phyloP scores from a whole-genome alignment of 1,284 basidiomycete species.

The Moesziomyces sp. region DNA sequence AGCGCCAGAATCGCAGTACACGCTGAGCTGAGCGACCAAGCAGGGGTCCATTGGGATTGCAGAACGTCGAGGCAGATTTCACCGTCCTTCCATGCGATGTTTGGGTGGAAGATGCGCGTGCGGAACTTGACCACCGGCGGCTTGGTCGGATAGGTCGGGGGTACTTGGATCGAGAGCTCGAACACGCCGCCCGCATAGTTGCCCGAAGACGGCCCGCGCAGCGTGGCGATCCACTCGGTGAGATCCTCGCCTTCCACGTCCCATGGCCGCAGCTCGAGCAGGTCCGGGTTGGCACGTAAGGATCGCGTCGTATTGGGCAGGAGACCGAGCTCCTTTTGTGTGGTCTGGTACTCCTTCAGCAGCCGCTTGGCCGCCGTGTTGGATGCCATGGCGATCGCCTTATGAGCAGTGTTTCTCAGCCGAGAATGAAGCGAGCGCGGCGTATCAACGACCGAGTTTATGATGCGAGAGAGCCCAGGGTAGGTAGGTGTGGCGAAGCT shows the following conservation, averaged over 20 bases:
- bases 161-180: conserved; percentile 51
- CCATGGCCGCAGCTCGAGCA: conserved; percentile 56
- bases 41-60: conserved; percentile 64
- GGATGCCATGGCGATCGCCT: conserved; percentile 22
- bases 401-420: too few species aligned
- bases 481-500: too few species aligned
- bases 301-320: conserved; percentile 5
- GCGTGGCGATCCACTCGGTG: conserved; percentile 57
- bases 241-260: conserved; percentile 58
- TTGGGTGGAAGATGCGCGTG: conserved; percentile 65
- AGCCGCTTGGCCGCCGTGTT: conserved; percentile 40
- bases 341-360: conserved; percentile 52
- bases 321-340: conserved; percentile 31
- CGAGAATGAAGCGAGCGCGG: neutral
- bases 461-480: neutral
- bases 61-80: conserved; percentile 68
- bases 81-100: conserved; percentile 63
- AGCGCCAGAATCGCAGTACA: conserved; percentile 65
- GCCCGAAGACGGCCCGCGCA: conserved; percentile 43
- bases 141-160: conserved; percentile 59
- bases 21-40: conserved; percentile 64
- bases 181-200: conserved; percentile 52
- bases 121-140: conserved; percentile 61
- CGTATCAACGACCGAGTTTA: too few species aligned
- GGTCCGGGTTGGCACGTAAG: conserved; percentile 37